Conservation (phyloP, 164 flowering plant genomes). For the Annona cherimola region DNA sequence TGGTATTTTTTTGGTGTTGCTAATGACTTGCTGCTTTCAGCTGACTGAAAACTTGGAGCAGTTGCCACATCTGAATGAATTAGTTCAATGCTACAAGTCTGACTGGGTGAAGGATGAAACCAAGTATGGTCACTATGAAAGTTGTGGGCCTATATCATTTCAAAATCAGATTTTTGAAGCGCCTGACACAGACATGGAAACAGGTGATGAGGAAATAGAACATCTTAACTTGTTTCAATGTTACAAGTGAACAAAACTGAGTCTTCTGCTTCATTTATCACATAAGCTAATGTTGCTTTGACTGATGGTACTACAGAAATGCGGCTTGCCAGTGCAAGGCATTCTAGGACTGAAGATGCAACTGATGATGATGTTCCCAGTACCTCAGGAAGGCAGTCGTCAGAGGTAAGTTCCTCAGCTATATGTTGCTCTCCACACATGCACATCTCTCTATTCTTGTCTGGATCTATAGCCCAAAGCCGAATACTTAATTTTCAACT, state of each 20-base stretch:
- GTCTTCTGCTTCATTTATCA: neutral
- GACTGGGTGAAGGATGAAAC: slow-evolving; percentile 91
- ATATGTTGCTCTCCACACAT: neutral
- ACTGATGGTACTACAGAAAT: slow-evolving; percentile 48
- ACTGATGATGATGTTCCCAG: slow-evolving; percentile 79
- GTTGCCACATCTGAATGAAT: slow-evolving; percentile 92
- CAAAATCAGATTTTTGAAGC: slow-evolving; percentile 91
- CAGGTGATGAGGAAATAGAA: slow-evolving; percentile 40
- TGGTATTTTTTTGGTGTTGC: neutral
- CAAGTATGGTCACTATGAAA: slow-evolving; percentile 94
- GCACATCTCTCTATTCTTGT: no score
- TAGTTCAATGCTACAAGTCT: slow-evolving; percentile 82
- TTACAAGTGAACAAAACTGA: neutral
- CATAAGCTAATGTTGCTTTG: neutral
- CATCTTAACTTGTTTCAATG: neutral
- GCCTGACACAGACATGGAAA: slow-evolving; percentile 95
- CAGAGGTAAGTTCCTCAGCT: slow-evolving; percentile 25
- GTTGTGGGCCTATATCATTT: slow-evolving; percentile 44
- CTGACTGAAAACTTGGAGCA: slow-evolving; percentile 88
- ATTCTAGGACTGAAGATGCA: slow-evolving; percentile 51
- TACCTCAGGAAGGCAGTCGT: slow-evolving; percentile 73
- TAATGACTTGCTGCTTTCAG: slow-evolving; percentile 31
- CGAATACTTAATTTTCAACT: neutral
- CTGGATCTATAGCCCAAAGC: neutral
- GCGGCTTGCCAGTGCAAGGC: slow-evolving; percentile 68